Percentiles rank a stretch among this genome's conserved stretches.
Conservation (phyloP, 306 rosid genomes). For the Lathyrus aphaca region DNA sequence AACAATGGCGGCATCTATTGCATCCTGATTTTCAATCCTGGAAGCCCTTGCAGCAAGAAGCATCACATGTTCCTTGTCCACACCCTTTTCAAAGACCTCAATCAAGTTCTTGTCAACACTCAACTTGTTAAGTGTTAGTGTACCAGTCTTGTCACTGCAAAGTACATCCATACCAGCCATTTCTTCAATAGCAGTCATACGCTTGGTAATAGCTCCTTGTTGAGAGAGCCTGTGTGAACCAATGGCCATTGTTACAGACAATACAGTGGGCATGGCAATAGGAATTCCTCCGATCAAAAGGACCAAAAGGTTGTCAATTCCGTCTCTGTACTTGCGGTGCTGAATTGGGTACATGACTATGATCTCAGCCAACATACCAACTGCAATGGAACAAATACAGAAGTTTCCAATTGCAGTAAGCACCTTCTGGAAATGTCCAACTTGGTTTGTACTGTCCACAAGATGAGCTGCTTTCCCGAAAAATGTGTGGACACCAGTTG, state of each 20-base stretch:
- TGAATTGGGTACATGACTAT: conserved; percentile 98
- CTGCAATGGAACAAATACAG: conserved; percentile 91
- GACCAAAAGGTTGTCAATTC: conserved; percentile 94
- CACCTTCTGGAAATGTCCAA: conserved; percentile 98
- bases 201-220: conserved; percentile 97
- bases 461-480: conserved; percentile 99
- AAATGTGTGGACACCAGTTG: conserved; percentile 98
- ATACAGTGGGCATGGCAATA: conserved; percentile 98
- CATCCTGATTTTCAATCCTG: conserved; percentile 94
- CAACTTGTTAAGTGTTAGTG: conserved; percentile 95
- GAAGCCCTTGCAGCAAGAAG: conserved; percentile 96
- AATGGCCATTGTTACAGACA: conserved; percentile 98
- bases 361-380: conserved; percentile 88
- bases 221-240: conserved; percentile 96
- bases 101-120: conserved; percentile 81
- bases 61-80: conserved; percentile 79
- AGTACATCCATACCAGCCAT: conserved; percentile 99
- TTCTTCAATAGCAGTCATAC: conserved; percentile 99
- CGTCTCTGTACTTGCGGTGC: conserved; percentile 76
- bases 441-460: conserved; percentile 97
- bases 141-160: conserved; percentile 98
- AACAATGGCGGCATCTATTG: conserved; percentile 96
- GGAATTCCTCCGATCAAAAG: conserved; percentile 99
- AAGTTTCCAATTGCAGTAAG: conserved; percentile 95
- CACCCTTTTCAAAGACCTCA: conserved; percentile 84